phyloP scores from a whole-genome alignment of 169 alveolate species.

The Ichthyophthirius multifiliis region DNA sequence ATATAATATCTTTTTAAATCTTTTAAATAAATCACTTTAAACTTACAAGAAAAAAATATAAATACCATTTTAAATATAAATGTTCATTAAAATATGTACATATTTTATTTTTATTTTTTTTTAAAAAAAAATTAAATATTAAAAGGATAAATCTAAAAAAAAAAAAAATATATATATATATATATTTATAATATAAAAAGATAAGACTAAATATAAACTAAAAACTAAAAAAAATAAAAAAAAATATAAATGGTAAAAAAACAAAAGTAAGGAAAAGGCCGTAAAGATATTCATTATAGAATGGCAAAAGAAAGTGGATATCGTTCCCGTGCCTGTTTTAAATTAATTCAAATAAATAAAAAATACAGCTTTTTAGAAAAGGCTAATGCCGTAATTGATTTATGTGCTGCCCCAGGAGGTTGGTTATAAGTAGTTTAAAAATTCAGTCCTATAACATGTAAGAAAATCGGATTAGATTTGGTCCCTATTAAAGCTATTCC shows the following conservation, averaged over 20 bases:
- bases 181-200: too few species aligned
- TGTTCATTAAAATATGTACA: too few species aligned
- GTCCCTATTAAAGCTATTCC: conserved; percentile 96
- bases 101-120: too few species aligned
- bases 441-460: conserved; percentile 88
- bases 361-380: conserved; percentile 85
- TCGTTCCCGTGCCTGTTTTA: conserved; percentile 99
- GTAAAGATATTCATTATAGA: conserved; percentile 95
- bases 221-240: not conserved
- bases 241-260: conserved; percentile 76
- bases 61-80: too few species aligned
- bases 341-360: conserved; percentile 95
- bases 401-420: conserved; percentile 99
- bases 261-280: conserved; percentile 87
- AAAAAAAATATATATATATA: too few species aligned
- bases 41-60: too few species aligned
- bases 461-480: conserved; percentile 97
- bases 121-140: too few species aligned
- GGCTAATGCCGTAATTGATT: conserved; percentile 90
- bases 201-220: not conserved
- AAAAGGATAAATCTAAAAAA: too few species aligned
- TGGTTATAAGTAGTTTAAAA: conserved; percentile 87
- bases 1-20: too few species aligned
- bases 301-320: conserved; percentile 98
- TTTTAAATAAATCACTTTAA: too few species aligned